phyloP scores from a whole-genome alignment of 345 rosid species.

The Microcos paniculata region DNA sequence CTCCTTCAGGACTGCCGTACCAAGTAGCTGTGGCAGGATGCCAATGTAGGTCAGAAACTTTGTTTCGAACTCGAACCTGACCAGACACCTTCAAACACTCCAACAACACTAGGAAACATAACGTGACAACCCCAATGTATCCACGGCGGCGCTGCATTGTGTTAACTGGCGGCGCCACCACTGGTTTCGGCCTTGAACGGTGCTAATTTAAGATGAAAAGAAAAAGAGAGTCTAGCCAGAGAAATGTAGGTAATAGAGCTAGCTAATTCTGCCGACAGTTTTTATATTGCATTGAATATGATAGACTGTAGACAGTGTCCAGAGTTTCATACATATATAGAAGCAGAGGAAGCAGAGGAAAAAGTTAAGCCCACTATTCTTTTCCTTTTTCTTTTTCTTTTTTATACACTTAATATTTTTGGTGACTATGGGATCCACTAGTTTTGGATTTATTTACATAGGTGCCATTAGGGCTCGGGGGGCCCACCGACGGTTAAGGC shows the following conservation, averaged over 20 bases:
- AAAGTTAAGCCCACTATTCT: background rate
- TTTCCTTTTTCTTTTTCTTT: background rate
- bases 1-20: constrained; percentile 98
- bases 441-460: constrained; percentile 36
- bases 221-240: background rate
- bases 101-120: constrained; percentile 18
- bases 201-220: background rate
- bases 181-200: background rate
- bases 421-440: constrained; percentile 17
- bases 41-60: constrained; percentile 50
- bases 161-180: constrained; percentile 12
- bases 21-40: constrained; percentile 92
- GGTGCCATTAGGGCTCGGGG: constrained; percentile 41
- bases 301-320: background rate
- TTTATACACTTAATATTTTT: background rate
- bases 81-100: constrained; percentile 24
- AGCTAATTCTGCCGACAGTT: constrained; percentile 33
- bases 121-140: constrained; percentile 9
- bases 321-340: constrained; percentile 20
- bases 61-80: constrained; percentile 18
- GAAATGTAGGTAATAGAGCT: background rate
- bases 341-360: constrained; percentile 1
- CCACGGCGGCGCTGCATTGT: constrained; percentile 43
- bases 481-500: constrained; percentile 78
- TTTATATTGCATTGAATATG: background rate